A percentile compares a stretch with the other conserved stretches of the same genome.
Evolutionary conservation across 23 red algal species (phyloP).

Genomic region (Agarophyton chilense): DNA sequence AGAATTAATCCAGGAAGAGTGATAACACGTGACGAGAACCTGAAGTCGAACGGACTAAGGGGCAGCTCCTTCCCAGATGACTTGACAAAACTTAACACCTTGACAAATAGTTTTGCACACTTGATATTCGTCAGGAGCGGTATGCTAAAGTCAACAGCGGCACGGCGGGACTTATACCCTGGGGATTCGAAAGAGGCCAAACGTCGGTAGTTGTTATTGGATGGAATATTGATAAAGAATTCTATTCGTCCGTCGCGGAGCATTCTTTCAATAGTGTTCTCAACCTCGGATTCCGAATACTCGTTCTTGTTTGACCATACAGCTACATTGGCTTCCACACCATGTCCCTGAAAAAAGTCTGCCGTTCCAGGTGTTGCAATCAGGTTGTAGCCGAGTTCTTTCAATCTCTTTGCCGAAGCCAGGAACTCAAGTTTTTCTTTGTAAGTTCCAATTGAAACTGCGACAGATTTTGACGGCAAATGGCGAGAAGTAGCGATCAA

Average conservation of each 20-base stretch:
- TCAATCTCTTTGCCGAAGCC: constrained; percentile 88
- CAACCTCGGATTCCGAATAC: constrained; percentile 70
- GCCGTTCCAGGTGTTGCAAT: constrained; percentile 96
- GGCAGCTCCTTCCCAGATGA: constrained; percentile 42
- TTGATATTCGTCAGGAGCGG: constrained; percentile 99
- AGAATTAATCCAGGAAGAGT: constrained; percentile 86
- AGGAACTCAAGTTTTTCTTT: constrained; percentile 99
- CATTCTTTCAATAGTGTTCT: constrained; percentile 87
- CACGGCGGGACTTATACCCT: constrained; percentile 82
- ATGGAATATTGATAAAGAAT: constrained; percentile 98
- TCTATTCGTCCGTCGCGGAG: constrained; percentile 81
- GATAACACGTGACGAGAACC: constrained; percentile 90
- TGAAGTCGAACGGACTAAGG: constrained; percentile 76
- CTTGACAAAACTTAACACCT: constrained; percentile 53
- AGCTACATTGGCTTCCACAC: constrained; percentile 72
- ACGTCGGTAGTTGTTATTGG: constrained; percentile 93
- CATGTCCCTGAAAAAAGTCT: constrained; percentile 97
- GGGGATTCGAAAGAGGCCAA: constrained; percentile 83
- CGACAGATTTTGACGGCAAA: constrained; percentile 65
- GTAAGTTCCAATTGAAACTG: constrained; percentile 92
- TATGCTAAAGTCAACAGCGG: constrained; percentile 96
- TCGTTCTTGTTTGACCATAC: constrained; percentile 89
- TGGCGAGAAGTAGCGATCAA: constrained; percentile 74
- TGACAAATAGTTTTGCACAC: constrained; percentile 94
- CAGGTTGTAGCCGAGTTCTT: constrained; percentile 71